Percentiles rank a stretch among this genome's conserved stretches.
Evolutionary conservation across 163 green algal genomes (phyloP).

Genomic region (Volvox carteri): DNA sequence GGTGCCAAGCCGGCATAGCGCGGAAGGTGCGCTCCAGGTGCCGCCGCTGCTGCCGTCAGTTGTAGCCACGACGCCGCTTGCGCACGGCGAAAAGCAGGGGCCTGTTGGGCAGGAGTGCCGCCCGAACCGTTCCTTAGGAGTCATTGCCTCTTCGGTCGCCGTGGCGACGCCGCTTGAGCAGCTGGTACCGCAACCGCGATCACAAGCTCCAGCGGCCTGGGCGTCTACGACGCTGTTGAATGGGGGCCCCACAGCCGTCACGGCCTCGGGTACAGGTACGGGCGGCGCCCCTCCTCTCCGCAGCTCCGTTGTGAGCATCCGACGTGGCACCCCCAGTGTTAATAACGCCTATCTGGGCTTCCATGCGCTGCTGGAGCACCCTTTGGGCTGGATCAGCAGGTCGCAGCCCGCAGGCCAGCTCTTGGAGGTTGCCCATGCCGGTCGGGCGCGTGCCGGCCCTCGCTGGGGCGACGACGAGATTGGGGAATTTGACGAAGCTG

Average conservation of each 20-base stretch:
- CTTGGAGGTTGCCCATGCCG: too few species aligned
- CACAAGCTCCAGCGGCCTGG: background rate
- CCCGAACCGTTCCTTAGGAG: too few species aligned
- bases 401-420: too few species aligned
- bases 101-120: too few species aligned
- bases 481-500: background rate
- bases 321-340: slow-evolving; percentile 27
- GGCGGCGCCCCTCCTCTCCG: background rate
- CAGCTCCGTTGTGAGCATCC: slow-evolving; percentile 45
- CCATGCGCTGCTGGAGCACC: slow-evolving; percentile 29
- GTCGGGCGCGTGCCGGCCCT: background rate
- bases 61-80: too few species aligned
- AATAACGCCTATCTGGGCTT: slow-evolving; percentile 51
- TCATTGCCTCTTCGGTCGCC: background rate
- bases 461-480: background rate
- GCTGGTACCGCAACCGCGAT: slow-evolving; percentile 13
- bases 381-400: too few species aligned
- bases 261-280: background rate
- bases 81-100: too few species aligned
- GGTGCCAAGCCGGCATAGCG: too few species aligned
- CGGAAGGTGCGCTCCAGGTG: too few species aligned
- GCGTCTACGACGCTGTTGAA: background rate
- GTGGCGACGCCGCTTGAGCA: background rate
- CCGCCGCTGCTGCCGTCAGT: too few species aligned
- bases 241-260: background rate